These are phyloP conservation scores for Dysphania ambrosioides DNA, from an alignment of 148 eudicot genomes.

Conservation along the genomic window DNA sequence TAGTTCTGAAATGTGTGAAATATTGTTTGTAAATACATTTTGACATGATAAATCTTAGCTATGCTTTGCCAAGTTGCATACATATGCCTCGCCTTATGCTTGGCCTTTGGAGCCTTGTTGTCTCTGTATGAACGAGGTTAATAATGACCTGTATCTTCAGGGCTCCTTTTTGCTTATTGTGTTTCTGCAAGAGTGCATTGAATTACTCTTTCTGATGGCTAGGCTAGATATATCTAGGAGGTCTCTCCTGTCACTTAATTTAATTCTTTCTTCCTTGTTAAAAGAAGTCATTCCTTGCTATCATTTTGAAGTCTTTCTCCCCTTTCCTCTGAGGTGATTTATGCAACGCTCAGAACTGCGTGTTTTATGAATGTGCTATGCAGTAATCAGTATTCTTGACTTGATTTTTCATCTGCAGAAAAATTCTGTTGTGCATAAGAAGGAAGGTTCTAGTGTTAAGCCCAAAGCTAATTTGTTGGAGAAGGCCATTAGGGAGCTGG, in stretches of 20 bases:
- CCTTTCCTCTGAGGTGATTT: not conserved
- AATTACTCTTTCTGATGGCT: not conserved
- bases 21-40: not conserved
- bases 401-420: slow-evolving; percentile 43
- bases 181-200: not conserved
- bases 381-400: not conserved
- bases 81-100: not conserved
- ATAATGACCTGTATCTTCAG: not conserved
- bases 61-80: not conserved
- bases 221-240: not conserved
- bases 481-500: slow-evolving; percentile 83
- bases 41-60: not conserved
- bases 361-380: not conserved
- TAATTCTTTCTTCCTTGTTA: not conserved
- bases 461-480: slow-evolving; percentile 70
- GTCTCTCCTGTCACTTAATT: not conserved
- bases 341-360: not conserved
- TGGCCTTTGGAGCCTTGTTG: not conserved
- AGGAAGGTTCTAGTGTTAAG: slow-evolving; percentile 68
- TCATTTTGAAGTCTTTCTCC: not conserved
- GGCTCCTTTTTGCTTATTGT: not conserved
- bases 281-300: not conserved
- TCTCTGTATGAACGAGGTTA: not conserved
- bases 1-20: not conserved
- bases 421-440: slow-evolving; percentile 44